Base-by-base conservation (phyloP, 345 rosid species). In the Citrus sp. region DNA sequence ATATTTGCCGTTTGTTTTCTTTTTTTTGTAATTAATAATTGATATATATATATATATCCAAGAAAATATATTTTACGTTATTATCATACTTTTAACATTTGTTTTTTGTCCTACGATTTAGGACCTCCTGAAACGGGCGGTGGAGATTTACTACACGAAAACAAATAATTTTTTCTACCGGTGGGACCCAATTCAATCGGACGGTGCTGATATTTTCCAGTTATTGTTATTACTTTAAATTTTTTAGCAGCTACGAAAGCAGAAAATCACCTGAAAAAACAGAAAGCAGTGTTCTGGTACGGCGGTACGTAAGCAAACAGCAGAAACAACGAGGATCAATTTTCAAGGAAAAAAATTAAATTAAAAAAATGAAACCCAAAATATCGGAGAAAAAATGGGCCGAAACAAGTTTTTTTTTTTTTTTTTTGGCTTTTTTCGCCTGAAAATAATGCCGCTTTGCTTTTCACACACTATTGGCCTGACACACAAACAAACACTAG, bases 21-120 rank as follows among this genome's bases (percentile, higher is more conserved):
- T 89, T 87, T n/a, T 90, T 90, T 89, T 82, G 83, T 80, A 82
- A 68, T 79, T 40, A 72, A 65, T 78, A 34, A 34, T 34, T 34
- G 28, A 76, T 24, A 38, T 38, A 32, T 32, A 38, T 37, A 37
- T 7, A 38, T 38, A 38, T 38, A 38, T 38, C 3, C 56, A 66
- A 82, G 30, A 42, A 42, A 42, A 42, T 42, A 42, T 2, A 42
- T 42, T 12, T 42, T 9, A 42, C 49, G 49, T 13, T 46, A 13
- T 13, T 13, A 46, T 46, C 51, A 46, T 46, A 12, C 18, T 46
- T 46, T 46, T 46, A 46, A 46, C 51, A 46, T 46, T 46, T 46
- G 51, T 13, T 13, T 19, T 66, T 51, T 4, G 54, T 70, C 62
- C 25, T 19, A 56, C 18, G 66, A 74, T 61, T 35, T 60, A 21